Conservation (phyloP, 495 filamentous ascomycete species). For the Penicillium angulare region DNA sequence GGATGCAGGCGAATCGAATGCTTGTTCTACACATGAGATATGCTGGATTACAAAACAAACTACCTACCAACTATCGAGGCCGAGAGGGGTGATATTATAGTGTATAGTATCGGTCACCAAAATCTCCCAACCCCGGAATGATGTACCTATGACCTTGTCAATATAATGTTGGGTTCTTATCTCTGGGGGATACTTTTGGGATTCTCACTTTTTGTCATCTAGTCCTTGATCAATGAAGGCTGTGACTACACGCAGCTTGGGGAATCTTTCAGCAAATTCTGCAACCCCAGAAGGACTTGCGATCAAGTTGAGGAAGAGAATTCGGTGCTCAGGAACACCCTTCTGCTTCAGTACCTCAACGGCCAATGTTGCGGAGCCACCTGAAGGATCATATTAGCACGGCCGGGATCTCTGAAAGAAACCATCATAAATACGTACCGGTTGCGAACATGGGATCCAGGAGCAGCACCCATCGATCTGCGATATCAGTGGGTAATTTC, state of each 20-base stretch:
- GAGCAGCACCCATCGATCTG: constrained; percentile 88
- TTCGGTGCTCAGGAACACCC: constrained; percentile 91
- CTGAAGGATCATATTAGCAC: constrained; percentile 41
- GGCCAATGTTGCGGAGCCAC: constrained; percentile 94
- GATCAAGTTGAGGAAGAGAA: constrained; percentile 94
- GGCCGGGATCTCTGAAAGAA: background rate
- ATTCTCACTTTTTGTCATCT: constrained; percentile 95
- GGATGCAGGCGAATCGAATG: too few species aligned
- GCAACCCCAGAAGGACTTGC: constrained; percentile 90
- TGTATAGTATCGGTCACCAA: constrained; percentile 96
- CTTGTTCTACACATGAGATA: background rate
- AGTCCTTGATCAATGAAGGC: constrained; percentile 94
- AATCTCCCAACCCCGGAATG: constrained; percentile 91
- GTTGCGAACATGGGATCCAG: constrained; percentile 99
- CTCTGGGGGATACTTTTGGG: too few species aligned
- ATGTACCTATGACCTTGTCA: constrained; percentile 70
- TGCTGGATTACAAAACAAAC: too few species aligned
- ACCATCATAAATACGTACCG: constrained; percentile 52
- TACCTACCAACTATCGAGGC: too few species aligned
- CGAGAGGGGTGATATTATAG: constrained; percentile 54
- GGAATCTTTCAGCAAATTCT: constrained; percentile 87
- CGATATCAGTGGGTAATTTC: constrained; percentile 92
- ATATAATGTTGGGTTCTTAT: too few species aligned
- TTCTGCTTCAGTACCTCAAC: constrained; percentile 85
- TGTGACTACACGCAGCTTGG: constrained; percentile 91